A percentile compares a stretch with the other conserved stretches of the same genome.
Conservation (phyloP, 225 moss, liverwort and hornwort genomes). For the Sphagnum tenellum region DNA sequence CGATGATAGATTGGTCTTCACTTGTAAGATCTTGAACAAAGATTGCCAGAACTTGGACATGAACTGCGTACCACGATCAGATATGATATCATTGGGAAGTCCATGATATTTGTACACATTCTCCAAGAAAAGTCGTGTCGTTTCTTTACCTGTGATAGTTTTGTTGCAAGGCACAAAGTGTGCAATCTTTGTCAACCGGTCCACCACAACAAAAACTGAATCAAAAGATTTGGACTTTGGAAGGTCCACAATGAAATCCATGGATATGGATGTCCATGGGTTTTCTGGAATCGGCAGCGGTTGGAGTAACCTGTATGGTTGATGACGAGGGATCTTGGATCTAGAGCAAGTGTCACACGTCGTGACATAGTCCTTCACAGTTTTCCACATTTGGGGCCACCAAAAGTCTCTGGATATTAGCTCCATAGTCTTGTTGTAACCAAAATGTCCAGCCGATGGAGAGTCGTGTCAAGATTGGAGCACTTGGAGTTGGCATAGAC, state of each 20-base stretch:
- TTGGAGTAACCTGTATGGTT: not conserved
- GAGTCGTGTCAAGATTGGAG: conserved; percentile 6
- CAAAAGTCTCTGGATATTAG: conserved; percentile 2
- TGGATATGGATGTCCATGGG: conserved; percentile 1
- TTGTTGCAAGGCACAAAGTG: not conserved
- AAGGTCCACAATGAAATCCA: conserved; percentile 3
- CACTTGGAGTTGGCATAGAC: not conserved
- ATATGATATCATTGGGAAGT: conserved; percentile 5
- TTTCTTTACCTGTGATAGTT: conserved; percentile 1
- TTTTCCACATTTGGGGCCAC: conserved; percentile 6
- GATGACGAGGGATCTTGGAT: conserved; percentile 1
- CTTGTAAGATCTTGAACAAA: not conserved
- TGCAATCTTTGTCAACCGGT: conserved; percentile 3
- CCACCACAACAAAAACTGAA: conserved; percentile 3
- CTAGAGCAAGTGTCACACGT: not conserved
- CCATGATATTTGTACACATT: conserved; percentile 5
- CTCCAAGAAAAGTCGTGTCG: not conserved
- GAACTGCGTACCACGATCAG: not conserved
- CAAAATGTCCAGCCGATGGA: not conserved
- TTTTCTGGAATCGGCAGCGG: not conserved
- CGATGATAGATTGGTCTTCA: not conserved
- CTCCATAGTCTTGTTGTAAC: conserved; percentile 4
- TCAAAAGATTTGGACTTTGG: not conserved
- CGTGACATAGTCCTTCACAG: not conserved
- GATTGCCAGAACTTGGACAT: conserved; percentile 4